Evolutionary conservation across 2,329 filamentous ascomycete genomes (phyloP).

Genomic region (Scedosporium dehoogii): DNA sequence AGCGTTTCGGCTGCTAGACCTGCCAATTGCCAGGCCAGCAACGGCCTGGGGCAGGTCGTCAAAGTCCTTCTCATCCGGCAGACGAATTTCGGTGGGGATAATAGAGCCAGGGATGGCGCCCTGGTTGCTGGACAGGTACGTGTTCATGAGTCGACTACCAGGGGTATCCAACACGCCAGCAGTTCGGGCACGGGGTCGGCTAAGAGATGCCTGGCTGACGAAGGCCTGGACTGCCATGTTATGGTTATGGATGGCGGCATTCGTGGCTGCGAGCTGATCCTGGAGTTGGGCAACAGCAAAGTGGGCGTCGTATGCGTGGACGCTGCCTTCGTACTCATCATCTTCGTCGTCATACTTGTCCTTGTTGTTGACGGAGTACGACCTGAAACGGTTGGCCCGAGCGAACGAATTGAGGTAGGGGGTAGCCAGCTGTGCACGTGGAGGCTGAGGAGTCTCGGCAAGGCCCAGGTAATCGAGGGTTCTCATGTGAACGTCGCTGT

Average conservation of each 20-base stretch:
- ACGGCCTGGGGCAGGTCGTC: conserved; percentile 75
- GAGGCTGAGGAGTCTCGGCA: conserved; percentile 82
- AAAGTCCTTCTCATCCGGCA: conserved; percentile 67
- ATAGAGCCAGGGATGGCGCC: conserved; percentile 64
- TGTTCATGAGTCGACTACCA: conserved; percentile 53
- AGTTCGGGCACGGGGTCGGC: conserved; percentile 78
- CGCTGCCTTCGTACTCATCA: conserved; percentile 49
- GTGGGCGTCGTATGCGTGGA: conserved; percentile 40
- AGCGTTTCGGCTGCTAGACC: conserved; percentile 56
- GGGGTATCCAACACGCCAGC: conserved; percentile 83
- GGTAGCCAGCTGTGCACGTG: conserved; percentile 62
- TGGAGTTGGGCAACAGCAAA: conserved; percentile 49
- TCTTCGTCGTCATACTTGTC: conserved; percentile 91
- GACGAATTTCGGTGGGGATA: conserved; percentile 62
- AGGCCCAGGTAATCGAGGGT: conserved; percentile 94
- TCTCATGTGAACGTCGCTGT: conserved; percentile 78
- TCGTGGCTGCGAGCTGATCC: conserved; percentile 53
- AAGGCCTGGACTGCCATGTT: conserved; percentile 91
- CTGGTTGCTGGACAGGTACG: conserved; percentile 63
- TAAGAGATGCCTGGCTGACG: conserved; percentile 67
- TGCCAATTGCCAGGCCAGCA: conserved; percentile 64
- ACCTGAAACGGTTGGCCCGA: conserved; percentile 80
- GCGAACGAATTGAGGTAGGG: conserved; percentile 68
- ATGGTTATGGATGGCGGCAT: conserved; percentile 73
- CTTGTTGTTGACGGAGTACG: conserved; percentile 97